Conservation (phyloP, 257 asterid genomes). For the Schizonepeta tenuifolia region DNA sequence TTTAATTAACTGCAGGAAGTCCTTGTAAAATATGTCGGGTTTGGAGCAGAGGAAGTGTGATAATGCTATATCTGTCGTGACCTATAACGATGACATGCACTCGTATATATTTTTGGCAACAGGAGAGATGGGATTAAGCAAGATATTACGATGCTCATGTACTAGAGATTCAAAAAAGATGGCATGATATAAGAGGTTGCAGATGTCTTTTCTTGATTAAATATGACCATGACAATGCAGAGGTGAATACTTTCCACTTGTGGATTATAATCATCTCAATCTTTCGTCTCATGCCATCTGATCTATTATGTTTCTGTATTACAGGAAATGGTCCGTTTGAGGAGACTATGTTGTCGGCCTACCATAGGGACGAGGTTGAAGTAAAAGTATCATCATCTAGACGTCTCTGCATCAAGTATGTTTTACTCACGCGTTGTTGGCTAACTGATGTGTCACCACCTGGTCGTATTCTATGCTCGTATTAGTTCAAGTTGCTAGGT, state of each 20-base stretch:
- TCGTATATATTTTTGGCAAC: constrained; percentile 23
- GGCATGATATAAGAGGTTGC: constrained; percentile 98
- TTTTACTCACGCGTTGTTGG: not conserved
- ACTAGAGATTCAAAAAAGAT: constrained; percentile 63
- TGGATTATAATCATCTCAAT: constrained; percentile 1
- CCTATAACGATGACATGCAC: constrained; percentile 11
- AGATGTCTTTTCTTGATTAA: constrained; percentile 79
- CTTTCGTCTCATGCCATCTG: not conserved
- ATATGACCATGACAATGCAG: constrained; percentile 65
- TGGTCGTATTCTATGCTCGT: not conserved
- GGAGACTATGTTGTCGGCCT: constrained; percentile 86
- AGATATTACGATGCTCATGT: constrained; percentile 81
- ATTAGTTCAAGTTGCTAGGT: not conserved
- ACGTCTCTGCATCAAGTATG: not conserved
- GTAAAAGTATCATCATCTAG: constrained; percentile 16
- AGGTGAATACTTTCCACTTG: constrained; percentile 48
- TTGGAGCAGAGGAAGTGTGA: constrained; percentile 67
- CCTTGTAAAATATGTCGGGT: constrained; percentile 75
- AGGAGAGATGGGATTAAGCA: constrained; percentile 79
- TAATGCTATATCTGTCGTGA: not conserved
- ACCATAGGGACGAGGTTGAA: constrained; percentile 32
- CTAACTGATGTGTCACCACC: not conserved
- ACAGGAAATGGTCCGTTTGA: constrained; percentile 81
- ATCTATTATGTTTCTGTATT: constrained; percentile 18
- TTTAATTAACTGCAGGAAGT: constrained; percentile 67